phyloP scores from a whole-genome alignment of 2,329 filamentous ascomycete genomes.

The Diaporthe nobilis region DNA sequence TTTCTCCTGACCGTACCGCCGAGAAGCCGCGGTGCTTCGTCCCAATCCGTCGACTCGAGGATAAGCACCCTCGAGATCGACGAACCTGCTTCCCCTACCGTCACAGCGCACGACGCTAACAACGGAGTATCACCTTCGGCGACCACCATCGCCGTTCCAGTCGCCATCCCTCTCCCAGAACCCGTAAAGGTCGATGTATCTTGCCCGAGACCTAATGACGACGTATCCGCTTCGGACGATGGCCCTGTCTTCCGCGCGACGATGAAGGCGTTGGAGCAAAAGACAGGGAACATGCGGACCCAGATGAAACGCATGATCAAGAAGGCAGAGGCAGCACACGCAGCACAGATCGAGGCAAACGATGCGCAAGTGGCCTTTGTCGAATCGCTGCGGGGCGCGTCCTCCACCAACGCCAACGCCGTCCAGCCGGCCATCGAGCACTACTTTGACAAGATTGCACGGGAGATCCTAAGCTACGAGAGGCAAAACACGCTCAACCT shows the following conservation, averaged over 20 bases:
- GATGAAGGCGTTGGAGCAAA: slow-evolving; percentile 96
- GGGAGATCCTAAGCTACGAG: slow-evolving; percentile 90
- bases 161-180: slow-evolving; percentile 53
- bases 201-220: slow-evolving; percentile 87
- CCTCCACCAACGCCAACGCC: slow-evolving; percentile 91
- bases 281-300: slow-evolving; percentile 92
- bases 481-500: slow-evolving; percentile 86
- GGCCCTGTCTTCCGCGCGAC: slow-evolving; percentile 96
- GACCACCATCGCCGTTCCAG: slow-evolving; percentile 18
- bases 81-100: slow-evolving; percentile 69
- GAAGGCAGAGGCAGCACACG: slow-evolving; percentile 89
- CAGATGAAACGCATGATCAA: slow-evolving; percentile 98
- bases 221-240: slow-evolving; percentile 88
- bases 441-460: slow-evolving; percentile 97
- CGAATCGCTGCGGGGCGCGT: slow-evolving; percentile 88
- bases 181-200: slow-evolving; percentile 88
- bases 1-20: slow-evolving; percentile 81
- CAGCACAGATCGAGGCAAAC: slow-evolving; percentile 86
- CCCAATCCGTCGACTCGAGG: slow-evolving; percentile 88
- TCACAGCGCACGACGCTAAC: slow-evolving; percentile 55
- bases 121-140: slow-evolving; percentile 37
- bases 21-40: slow-evolving; percentile 85
- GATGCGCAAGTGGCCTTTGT: slow-evolving; percentile 87
- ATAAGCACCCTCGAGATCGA: slow-evolving; percentile 80
- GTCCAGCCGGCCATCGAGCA: slow-evolving; percentile 98